Base-by-base conservation (phyloP, 495 filamentous ascomycete species). In the Lasiosphaeria miniovina region DNA sequence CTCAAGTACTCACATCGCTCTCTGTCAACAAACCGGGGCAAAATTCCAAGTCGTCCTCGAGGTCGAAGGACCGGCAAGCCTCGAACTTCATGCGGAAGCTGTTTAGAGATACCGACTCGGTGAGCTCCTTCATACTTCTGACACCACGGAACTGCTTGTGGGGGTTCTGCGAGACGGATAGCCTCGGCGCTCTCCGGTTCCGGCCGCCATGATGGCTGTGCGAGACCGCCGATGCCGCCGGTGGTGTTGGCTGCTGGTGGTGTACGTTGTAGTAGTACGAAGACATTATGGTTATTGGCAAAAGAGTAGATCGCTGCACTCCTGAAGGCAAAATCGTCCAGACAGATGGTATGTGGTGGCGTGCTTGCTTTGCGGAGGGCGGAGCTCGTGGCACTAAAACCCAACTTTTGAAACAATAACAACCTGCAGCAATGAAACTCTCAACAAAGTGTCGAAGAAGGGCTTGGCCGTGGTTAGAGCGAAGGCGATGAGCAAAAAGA, bases 31-130 rank as follows among this genome's bases (percentile, higher is more conserved):
- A 83, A 65, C 87, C 86, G 4, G 94, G 94, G 71, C 94, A 97
- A 75, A 98, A 98, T 72, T 96, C 88, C 76, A 97, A 79, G 72
- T 98, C 94, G 70, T 98, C 94, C 65, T 97, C 93, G 65, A 99
- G 80, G 65, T 99, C 94, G 70, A 99, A 99, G 31, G 93, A 96
- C 56, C 91, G 87, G 49, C 88, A 90, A 64, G 92, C 90, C 73
- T 98, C 93, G 71, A 95, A 96, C 69, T 89, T 84, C 45, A 85
- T 82, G 59, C 93, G 88, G 76, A 91, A 96, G 60, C 86, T 85
- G 50, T 81, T 81, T 49, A 92, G 81, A 38, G 86, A 81, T 41
- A 86, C 85, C 50, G 86, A 80, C 68, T 96, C 92, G 65, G 87
- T 89, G 55, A 93, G 75, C 73, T 98, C 95, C 74, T 94, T 91